Conservation (phyloP, 2,329 filamentous ascomycete genomes). For the Fusarium ramigenum region DNA sequence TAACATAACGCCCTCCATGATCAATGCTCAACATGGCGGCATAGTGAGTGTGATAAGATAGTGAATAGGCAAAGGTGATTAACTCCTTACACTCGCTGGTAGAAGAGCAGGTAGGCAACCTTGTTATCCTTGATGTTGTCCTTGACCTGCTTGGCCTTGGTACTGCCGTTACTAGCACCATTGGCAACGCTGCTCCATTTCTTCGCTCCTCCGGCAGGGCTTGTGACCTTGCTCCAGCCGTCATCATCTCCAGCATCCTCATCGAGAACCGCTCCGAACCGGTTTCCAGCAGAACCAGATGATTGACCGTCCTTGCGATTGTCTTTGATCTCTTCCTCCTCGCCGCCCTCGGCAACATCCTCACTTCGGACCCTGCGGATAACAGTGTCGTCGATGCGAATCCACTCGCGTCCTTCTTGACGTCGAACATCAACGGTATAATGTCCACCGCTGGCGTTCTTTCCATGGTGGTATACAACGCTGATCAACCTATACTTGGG, state of each 20-base stretch:
- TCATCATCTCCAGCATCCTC: constrained; percentile 73
- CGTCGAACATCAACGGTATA: constrained; percentile 97
- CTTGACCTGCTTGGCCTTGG: constrained; percentile 66
- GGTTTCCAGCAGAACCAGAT: constrained; percentile 66
- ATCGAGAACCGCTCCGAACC: constrained; percentile 76
- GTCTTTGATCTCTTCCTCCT: constrained; percentile 79
- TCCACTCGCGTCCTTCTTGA: constrained; percentile 95
- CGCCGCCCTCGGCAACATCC: constrained; percentile 86
- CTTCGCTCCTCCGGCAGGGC: constrained; percentile 72
- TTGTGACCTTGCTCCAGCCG: constrained; percentile 84
- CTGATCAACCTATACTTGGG: constrained; percentile 88
- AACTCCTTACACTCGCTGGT: constrained; percentile 73
- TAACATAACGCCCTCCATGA: constrained; percentile 33
- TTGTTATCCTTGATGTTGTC: constrained; percentile 88
- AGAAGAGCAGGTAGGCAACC: constrained; percentile 96
- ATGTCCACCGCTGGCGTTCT: constrained; percentile 94
- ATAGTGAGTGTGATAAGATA: constrained; percentile 30
- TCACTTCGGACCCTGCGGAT: constrained; percentile 86
- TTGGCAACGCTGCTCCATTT: constrained; percentile 75
- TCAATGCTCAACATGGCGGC: constrained; percentile 19
- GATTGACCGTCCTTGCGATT: constrained; percentile 38
- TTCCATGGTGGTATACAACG: constrained; percentile 97
- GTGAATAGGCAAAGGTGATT: constrained; percentile 3
- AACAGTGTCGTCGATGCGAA: constrained; percentile 92
- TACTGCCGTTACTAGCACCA: constrained; percentile 63